Evolutionary conservation across 2,329 filamentous ascomycete species (phyloP).

Genomic region (Thelonectria discophora): DNA sequence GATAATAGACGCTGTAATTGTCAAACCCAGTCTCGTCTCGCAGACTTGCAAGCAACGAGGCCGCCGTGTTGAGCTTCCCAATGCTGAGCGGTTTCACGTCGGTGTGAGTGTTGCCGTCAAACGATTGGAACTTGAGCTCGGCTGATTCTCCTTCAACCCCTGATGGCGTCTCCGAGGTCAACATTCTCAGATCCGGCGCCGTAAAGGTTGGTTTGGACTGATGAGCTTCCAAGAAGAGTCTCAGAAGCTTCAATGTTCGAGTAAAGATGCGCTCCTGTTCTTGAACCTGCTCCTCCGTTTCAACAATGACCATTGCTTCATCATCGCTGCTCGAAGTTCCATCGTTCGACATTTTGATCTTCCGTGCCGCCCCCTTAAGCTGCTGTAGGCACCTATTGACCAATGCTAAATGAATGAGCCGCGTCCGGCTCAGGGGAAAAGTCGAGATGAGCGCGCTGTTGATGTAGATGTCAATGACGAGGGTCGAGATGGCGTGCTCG

Average conservation of each 20-base stretch:
- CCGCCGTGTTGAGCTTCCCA: constrained; percentile 74
- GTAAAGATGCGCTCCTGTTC: constrained; percentile 68
- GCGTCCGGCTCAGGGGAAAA: constrained; percentile 60
- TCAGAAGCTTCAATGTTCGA: constrained; percentile 74
- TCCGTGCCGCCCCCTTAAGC: constrained; percentile 67
- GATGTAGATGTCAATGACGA: constrained; percentile 78
- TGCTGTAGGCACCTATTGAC: constrained; percentile 78
- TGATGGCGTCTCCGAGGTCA: constrained; percentile 61
- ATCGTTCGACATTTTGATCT: constrained; percentile 59
- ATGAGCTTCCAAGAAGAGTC: constrained; percentile 71
- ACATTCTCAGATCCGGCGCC: constrained; percentile 63
- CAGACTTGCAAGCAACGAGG: constrained; percentile 73
- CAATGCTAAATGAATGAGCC: constrained; percentile 72
- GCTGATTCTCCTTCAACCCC: constrained; percentile 70
- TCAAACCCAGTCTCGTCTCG: constrained; percentile 76
- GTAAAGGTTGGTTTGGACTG: constrained; percentile 69
- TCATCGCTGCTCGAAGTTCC: constrained; percentile 55
- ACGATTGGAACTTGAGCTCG: constrained; percentile 77
- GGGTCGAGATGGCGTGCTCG: constrained; percentile 70
- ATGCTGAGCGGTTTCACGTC: constrained; percentile 71
- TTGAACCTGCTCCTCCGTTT: constrained; percentile 56
- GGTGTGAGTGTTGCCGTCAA: constrained; percentile 68
- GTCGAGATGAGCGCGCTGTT: constrained; percentile 60
- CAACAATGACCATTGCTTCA: constrained; percentile 62
- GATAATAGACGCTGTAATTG: constrained; percentile 77